These are phyloP conservation scores for Microbotryum violaceum DNA, from an alignment of 1,284 basidiomycete species.

Conservation along the genomic window DNA sequence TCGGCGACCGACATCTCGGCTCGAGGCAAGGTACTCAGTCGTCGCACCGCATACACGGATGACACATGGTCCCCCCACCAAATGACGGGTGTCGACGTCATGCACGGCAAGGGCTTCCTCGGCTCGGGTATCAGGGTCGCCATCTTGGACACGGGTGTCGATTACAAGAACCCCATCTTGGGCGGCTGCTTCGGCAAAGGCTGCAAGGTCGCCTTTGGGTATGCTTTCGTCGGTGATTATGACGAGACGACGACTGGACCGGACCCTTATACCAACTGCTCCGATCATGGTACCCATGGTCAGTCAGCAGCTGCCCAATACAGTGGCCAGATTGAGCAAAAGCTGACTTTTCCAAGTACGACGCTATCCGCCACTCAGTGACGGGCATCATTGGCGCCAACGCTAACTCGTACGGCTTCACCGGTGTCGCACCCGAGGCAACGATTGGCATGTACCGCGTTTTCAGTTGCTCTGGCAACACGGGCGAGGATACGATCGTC, in stretches of 20 bases:
- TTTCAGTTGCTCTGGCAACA: slow-evolving; percentile 10
- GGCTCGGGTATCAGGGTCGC: slow-evolving; percentile 1
- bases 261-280: slow-evolving; percentile 34
- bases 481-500: slow-evolving; percentile 18
- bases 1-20: background rate
- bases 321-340: background rate
- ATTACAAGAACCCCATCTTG: slow-evolving; percentile 46
- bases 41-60: slow-evolving; percentile 41
- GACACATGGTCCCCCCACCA: slow-evolving; percentile 50
- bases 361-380: slow-evolving; percentile 20
- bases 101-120: slow-evolving; percentile 34
- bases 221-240: slow-evolving; percentile 46
- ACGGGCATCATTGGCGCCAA: slow-evolving; percentile 32
- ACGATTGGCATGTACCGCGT: slow-evolving; percentile 31
- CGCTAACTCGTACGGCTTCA: slow-evolving; percentile 30
- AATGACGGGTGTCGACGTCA: slow-evolving; percentile 50
- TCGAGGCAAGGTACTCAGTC: no score
- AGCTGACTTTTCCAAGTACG: background rate
- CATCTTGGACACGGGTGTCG: slow-evolving; percentile 38
- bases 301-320: background rate
- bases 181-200: slow-evolving; percentile 57
- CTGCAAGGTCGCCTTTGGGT: slow-evolving; percentile 55
- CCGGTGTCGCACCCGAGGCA: slow-evolving; percentile 28
- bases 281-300: slow-evolving; percentile 14
- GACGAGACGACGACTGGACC: slow-evolving; percentile 35